Base-by-base conservation (phyloP, 352 stramenopile genomes). In the Pythium coloratum region DNA sequence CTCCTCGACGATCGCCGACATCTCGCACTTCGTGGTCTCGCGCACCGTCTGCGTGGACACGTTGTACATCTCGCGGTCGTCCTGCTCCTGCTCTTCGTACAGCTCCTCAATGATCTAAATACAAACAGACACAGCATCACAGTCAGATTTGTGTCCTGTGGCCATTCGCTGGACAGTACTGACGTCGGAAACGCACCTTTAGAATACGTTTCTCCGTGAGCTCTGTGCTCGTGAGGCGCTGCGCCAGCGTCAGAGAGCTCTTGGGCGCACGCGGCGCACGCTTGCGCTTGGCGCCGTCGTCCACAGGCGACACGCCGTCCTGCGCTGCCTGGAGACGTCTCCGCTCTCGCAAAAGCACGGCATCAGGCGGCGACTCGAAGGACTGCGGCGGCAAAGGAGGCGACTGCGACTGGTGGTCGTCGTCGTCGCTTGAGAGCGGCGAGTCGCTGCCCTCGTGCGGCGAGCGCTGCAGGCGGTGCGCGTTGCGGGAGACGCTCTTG, bases 31-130 rank as follows among this genome's bases (percentile, higher is more conserved):
- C 16, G 84, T 95, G 51, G 90, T 74, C 7, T 85, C 81, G 9
- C 81, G 63, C 63, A 92, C 84, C 3, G 80, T 86, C 36, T 92
- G 71, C 20, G 51, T 80, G 14, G 78, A 77, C 47, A 95, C 80
- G 46, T 76, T 80, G 58, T 93, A 94, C 83, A 95, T 90, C 10
- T 79, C 73, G 28, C 86, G 84, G 66, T 93, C 86, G 60, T 93
- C 86, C 34, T 87, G 56, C 46, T 95, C 86, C 67, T 91, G 82
- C 53, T 92, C 82, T 59, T 88, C 64, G 33, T 89, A 92, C 14
- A 91, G 75, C 46, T 80, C 64, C 32, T 73, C 70, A 42, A 92
- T 82, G 33, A 92, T 69, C 60, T 77, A 0, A 24, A 24, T 24
- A 24, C 20, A 24, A 24, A 24, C 20, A 24, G 20, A 55, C 24